Conservation (phyloP, 768 basidiomycete genomes). For the Boletus eberwhitei region DNA sequence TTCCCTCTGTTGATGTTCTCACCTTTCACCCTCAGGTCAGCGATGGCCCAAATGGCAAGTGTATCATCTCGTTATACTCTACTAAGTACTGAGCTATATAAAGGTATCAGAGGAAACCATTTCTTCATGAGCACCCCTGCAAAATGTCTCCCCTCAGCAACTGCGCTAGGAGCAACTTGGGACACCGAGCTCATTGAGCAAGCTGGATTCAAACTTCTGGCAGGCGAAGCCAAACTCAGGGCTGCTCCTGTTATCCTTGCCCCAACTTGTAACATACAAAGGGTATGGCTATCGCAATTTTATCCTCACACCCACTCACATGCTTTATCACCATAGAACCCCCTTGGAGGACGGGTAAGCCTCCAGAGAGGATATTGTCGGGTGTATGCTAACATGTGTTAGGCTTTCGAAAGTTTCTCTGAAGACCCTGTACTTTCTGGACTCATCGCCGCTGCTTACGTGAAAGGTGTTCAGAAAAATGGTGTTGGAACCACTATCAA, state of each 20-base stretch:
- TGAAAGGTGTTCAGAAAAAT: conserved; percentile 73
- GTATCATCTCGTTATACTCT: neutral
- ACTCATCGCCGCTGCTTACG: conserved; percentile 63
- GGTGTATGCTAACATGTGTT: conserved; percentile 8
- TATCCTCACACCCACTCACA: neutral
- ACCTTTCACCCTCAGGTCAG: conserved; percentile 47
- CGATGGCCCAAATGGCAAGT: conserved; percentile 74
- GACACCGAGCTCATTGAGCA: conserved; percentile 61
- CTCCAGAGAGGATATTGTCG: neutral
- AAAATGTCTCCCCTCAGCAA: conserved; percentile 72
- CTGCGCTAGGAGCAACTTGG: conserved; percentile 74
- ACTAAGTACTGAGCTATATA: neutral
- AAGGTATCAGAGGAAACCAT: conserved; percentile 62
- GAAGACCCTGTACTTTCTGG: conserved; percentile 78
- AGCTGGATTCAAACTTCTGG: conserved; percentile 62
- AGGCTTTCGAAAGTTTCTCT: conserved; percentile 78
- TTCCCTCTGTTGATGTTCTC: conserved; percentile 8
- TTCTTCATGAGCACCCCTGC: conserved; percentile 82
- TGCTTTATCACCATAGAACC: conserved; percentile 42
- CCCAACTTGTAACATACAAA: conserved; percentile 83
- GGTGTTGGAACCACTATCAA: conserved; percentile 79
- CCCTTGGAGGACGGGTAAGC: conserved; percentile 64
- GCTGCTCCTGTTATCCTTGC: conserved; percentile 69
- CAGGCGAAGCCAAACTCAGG: conserved; percentile 66
- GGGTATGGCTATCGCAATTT: conserved; percentile 39